Base-by-base conservation (phyloP, 139 green algal species). In the Chlamydomonas sphaeroides region DNA sequence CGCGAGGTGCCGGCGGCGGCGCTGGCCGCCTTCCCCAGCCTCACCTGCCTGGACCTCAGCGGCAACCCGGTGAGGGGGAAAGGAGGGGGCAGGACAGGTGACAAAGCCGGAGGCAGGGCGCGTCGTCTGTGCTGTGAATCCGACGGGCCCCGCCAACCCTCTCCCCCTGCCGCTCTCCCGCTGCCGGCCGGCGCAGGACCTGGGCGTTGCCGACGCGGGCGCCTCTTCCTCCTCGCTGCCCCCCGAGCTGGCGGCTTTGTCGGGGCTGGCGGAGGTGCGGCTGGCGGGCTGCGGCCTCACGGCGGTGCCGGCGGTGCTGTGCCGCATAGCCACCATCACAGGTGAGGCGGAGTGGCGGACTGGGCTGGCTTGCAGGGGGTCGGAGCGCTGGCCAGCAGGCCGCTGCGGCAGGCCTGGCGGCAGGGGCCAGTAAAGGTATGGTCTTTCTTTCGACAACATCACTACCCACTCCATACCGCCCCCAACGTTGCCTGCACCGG, bases 211-310 rank as follows among this genome's bases (percentile, higher is more conserved):
- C 1, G 49, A 78, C 53, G 20, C 51, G 41, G 69, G 25, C 49
- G n/a, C n/a, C n/a, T n/a, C 48, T 4, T 10, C 45, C 45, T 53
- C 45, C 28, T 36, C 51, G 21, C 56, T 80, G 57, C 74, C 74
- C 20, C 5, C 30, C 3, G 74, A 70, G 57, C 59, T 80, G 20
- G 10, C 18, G 0, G 25, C n/a, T 5, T 59, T 80, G 17, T 48
- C 57, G 15, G 28, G 30, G 57, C 74, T 80, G 41, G 18, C 39
- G 41, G 59, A 70, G 20, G 56, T 80, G 53, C 38, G 59, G 30
- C 59, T 80, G 39, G 74, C 74, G 26, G 41, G 61, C 36, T 80
- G 74, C 74, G 74, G 74, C 5, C 38, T 80, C 21, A 80, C 74
- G 30, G 41, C 42, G 39, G 17, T 80, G 59, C 74, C 74, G 3